phyloP scores from a whole-genome alignment of 2,329 filamentous ascomycete species.

The Metarhizium brunneum region DNA sequence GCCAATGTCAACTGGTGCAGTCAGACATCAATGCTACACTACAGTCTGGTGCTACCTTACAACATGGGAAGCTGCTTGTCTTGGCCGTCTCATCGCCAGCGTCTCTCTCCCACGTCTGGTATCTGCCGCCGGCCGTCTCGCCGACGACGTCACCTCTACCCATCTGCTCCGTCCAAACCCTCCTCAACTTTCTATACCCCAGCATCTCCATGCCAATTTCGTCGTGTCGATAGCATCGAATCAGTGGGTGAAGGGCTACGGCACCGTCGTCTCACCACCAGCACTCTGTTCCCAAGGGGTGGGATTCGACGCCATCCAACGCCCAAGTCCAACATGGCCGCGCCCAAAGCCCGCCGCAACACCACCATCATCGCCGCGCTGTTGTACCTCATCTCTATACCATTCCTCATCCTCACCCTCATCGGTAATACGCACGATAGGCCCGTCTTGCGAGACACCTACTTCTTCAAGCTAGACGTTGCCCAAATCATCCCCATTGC shows the following conservation, averaged over 20 bases:
- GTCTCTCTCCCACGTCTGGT: too few species aligned
- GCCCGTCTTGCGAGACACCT: constrained; percentile 57
- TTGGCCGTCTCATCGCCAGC: not conserved
- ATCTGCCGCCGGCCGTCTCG: not conserved
- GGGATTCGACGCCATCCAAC: too few species aligned
- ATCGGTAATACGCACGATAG: constrained; percentile 64
- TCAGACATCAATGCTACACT: too few species aligned
- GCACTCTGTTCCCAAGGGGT: not conserved
- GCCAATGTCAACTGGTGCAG: too few species aligned
- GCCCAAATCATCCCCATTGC: constrained; percentile 69
- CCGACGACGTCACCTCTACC: not conserved
- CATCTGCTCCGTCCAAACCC: not conserved
- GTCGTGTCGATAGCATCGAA: not conserved
- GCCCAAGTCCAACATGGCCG: constrained; percentile 11
- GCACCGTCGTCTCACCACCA: not conserved
- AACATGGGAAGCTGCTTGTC: too few species aligned
- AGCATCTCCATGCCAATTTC: not conserved
- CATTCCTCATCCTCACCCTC: constrained; percentile 72
- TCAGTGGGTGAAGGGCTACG: not conserved
- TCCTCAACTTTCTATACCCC: too few species aligned
- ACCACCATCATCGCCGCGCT: constrained; percentile 57
- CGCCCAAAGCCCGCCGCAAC: constrained; percentile 34
- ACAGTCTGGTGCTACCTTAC: too few species aligned
- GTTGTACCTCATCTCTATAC: constrained; percentile 62
- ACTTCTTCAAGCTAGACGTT: constrained; percentile 78